phyloP scores from a whole-genome alignment of 495 filamentous ascomycete genomes.

The Venustampulla echinocandica region DNA sequence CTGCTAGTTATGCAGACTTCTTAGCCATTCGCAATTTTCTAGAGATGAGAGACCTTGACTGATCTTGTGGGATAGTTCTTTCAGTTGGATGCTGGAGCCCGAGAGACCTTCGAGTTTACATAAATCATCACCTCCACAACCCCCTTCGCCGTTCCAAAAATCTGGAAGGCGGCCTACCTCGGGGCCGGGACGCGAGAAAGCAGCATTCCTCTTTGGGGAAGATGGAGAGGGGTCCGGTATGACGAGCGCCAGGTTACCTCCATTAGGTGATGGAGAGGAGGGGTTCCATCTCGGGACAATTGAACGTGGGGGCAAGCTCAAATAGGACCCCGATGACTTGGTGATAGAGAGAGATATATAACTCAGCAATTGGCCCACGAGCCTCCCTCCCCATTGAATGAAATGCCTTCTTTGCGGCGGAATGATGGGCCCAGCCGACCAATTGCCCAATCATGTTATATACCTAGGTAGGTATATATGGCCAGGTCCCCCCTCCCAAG shows the following conservation, averaged over 20 bases:
- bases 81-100: constrained; percentile 87
- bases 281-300: constrained; percentile 22
- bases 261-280: constrained; percentile 12
- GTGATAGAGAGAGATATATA: not conserved
- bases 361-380: too few species aligned
- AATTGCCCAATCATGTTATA: too few species aligned
- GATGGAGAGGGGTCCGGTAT: constrained; percentile 24
- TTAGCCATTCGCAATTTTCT: too few species aligned
- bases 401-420: too few species aligned
- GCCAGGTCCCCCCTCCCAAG: too few species aligned
- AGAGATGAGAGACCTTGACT: not conserved
- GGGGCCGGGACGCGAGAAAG: constrained; percentile 36
- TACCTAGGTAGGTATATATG: too few species aligned
- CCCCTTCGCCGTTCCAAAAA: constrained; percentile 34
- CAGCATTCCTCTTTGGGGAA: constrained; percentile 50
- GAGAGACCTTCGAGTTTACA: constrained; percentile 33
- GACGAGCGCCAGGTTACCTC: constrained; percentile 3
- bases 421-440: too few species aligned
- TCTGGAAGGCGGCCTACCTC: constrained; percentile 14
- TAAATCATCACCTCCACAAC: constrained; percentile 34
- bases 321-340: not conserved
- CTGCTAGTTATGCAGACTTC: too few species aligned
- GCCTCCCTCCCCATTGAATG: too few species aligned
- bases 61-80: constrained; percentile 33
- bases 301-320: constrained; percentile 5